Conservation (phyloP, 139 green algal genomes). For the Mesostigma viride region DNA sequence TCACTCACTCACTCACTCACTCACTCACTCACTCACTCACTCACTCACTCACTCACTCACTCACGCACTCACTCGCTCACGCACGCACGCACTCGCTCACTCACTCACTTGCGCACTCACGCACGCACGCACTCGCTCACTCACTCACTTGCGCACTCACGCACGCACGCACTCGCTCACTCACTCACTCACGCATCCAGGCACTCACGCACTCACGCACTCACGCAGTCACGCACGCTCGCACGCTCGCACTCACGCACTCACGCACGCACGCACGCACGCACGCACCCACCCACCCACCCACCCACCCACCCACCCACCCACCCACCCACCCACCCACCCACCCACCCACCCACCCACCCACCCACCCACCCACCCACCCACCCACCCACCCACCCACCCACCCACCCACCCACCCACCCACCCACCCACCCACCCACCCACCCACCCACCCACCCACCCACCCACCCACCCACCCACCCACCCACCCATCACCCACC, state of each 20-base stretch:
- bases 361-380: too few species aligned
- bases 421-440: too few species aligned
- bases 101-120: not conserved
- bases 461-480: too few species aligned
- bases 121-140: not conserved
- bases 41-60: not conserved
- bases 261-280: not conserved
- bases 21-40: not conserved
- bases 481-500: too few species aligned
- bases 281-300: too few species aligned
- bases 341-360: too few species aligned
- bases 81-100: not conserved
- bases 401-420: too few species aligned
- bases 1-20: not conserved
- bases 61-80: not conserved
- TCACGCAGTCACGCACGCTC: not conserved
- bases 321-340: too few species aligned
- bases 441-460: too few species aligned
- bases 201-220: not conserved
- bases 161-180: not conserved
- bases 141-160: not conserved
- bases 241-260: not conserved
- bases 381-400: too few species aligned
- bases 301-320: too few species aligned
- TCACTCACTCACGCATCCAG: not conserved